A percentile compares a stretch with the other conserved stretches of the same genome.
Evolutionary conservation across 2,329 filamentous ascomycete species (phyloP).

Genomic region (Colletotrichum siamense): DNA sequence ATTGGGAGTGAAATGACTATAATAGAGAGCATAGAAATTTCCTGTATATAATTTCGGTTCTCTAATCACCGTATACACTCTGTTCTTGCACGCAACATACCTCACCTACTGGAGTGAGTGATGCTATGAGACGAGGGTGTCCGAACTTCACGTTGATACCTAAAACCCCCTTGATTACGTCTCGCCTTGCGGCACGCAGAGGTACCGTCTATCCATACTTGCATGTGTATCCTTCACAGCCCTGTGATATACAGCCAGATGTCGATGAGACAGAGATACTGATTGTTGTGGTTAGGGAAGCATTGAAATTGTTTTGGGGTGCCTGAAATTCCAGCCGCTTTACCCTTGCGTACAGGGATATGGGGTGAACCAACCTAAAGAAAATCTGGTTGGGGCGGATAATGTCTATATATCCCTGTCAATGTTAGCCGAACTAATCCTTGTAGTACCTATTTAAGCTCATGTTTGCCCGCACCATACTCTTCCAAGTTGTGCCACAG

Average conservation of each 20-base stretch:
- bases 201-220: neutral
- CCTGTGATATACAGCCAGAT: neutral
- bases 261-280: neutral
- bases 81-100: neutral
- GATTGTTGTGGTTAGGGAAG: neutral
- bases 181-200: neutral
- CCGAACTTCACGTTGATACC: neutral
- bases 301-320: neutral
- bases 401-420: neutral
- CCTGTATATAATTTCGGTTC: no score
- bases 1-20: neutral
- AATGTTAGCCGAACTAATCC: no score
- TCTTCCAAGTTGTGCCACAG: no score
- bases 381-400: no score
- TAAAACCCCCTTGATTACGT: neutral
- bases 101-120: slow-evolving; percentile 2
- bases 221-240: neutral
- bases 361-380: neutral
- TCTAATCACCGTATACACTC: neutral
- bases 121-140: slow-evolving; percentile 5
- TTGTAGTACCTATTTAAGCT: no score
- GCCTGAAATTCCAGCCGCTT: neutral
- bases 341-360: neutral
- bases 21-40: neutral
- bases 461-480: no score